phyloP scores from a whole-genome alignment of 108 stramenopile genomes.

The Skeletonema tropicum region DNA sequence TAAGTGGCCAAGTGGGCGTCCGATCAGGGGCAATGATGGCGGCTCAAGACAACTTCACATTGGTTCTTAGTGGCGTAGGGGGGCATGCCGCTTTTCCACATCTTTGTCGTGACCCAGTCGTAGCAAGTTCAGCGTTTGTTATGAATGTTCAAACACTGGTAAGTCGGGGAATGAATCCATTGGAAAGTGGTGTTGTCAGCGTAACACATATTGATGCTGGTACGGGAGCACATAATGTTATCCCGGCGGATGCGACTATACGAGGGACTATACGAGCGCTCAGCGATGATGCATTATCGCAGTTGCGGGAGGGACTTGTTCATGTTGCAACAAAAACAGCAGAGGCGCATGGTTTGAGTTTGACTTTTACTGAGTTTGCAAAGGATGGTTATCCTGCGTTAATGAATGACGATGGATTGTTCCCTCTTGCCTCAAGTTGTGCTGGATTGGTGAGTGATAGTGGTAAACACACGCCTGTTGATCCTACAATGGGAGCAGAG shows the following conservation, averaged over 20 bases:
- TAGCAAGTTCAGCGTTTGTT: conserved; percentile 78
- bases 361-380: conserved; percentile 57
- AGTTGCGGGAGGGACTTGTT: conserved; percentile 63
- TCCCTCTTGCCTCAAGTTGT: conserved; percentile 65
- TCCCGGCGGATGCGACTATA: conserved; percentile 65
- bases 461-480: conserved; percentile 49
- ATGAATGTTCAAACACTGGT: conserved; percentile 89
- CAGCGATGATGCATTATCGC: conserved; percentile 66
- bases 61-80: conserved; percentile 83
- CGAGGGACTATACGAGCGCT: conserved; percentile 89
- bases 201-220: conserved; percentile 76
- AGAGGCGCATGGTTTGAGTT: conserved; percentile 73
- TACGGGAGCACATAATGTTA: conserved; percentile 80
- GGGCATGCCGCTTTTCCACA: conserved; percentile 96
- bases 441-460: conserved; percentile 66
- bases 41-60: conserved; percentile 81
- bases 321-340: conserved; percentile 67
- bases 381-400: conserved; percentile 90
- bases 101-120: conserved; percentile 84
- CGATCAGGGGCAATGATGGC: conserved; percentile 85
- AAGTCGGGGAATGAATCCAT: conserved; percentile 66
- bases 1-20: conserved; percentile 71
- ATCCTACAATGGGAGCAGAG: conserved; percentile 93
- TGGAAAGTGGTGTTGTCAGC: conserved; percentile 78
- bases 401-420: conserved; percentile 80